Conservation (phyloP, 495 filamentous ascomycete genomes). For the Cairneyella variabilis region DNA sequence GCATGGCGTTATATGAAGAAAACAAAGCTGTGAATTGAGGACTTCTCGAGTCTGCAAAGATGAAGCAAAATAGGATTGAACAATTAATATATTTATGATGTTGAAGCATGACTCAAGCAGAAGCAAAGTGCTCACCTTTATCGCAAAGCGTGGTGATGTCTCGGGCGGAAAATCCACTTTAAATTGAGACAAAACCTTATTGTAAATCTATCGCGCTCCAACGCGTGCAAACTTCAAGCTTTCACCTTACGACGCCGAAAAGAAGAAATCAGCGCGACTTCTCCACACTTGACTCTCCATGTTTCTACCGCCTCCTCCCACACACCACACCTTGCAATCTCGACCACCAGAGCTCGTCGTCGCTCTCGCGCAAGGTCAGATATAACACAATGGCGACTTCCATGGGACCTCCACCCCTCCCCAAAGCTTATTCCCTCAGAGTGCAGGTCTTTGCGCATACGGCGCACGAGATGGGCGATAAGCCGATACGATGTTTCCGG, state of each 20-base stretch:
- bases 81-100: background rate
- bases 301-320: background rate
- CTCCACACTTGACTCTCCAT: constrained; percentile 1
- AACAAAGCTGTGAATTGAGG: background rate
- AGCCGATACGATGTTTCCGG: constrained; percentile 23
- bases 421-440: constrained; percentile 21
- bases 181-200: too few relatives aligned
- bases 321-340: background rate
- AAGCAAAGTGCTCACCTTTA: background rate
- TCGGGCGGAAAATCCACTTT: too few relatives aligned
- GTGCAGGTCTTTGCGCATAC: constrained; percentile 23
- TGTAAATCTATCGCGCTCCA: background rate
- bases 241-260: background rate
- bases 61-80: background rate
- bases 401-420: constrained; percentile 19
- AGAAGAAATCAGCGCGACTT: background rate
- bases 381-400: constrained; percentile 11
- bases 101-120: background rate
- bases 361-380: background rate
- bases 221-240: background rate
- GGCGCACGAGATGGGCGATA: constrained; percentile 13
- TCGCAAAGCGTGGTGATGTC: too few relatives aligned
- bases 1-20: background rate
- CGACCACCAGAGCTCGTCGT: constrained; percentile 3
- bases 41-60: background rate